Base-by-base conservation (phyloP, 208 protist species). In the Trypanosoma avium region DNA sequence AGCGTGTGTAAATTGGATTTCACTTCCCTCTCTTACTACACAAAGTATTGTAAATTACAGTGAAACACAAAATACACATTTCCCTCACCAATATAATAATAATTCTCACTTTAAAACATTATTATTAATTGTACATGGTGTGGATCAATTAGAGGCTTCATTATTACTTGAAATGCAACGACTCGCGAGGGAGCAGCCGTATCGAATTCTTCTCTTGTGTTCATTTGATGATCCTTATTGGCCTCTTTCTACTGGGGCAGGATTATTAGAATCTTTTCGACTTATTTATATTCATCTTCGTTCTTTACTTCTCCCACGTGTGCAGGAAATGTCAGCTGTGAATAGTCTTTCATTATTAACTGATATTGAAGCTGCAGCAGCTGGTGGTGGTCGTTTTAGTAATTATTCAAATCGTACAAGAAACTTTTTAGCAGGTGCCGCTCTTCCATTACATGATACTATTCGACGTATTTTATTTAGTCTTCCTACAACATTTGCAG, bases 401-500 rank as follows among this genome's bases (percentile, higher is more conserved):
- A 15, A 36, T 15, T 26, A 52, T 45, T 58, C 49, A 1, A 73
- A 66, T 6, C 60, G 55, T n/a, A 47, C 43, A 2, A 62, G 60
- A 22, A 12, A 3, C 13, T 26, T 47, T 26, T 3, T 1, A 12
- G 47, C 58, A 17, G 49, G 62, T 22, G 45, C 30, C 10, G 29
- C 27, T 13, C 63, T 90, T 3, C 85, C 84, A 2, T 55, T 91
- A 55, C 75, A 84, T n/a, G 88, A 95, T 61, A 95, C 88, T 4
- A 78, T 95, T 53, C 72, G 80, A 21, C 85, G 88, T 45, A 74
- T 92, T 30, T 74, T 95, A 6, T 82, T 81, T 64, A 91, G 84
- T 55, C 63, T 95, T 0, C 89, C 89, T 2, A 53, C 61, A 4
- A 63, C 76, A 27, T 95, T 95, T 61, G 75, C 63, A 45, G 62